Percentiles rank a stretch among this genome's conserved stretches.
Conservation (phyloP, 2,329 filamentous ascomycete species). For the Epichloe elymi region DNA sequence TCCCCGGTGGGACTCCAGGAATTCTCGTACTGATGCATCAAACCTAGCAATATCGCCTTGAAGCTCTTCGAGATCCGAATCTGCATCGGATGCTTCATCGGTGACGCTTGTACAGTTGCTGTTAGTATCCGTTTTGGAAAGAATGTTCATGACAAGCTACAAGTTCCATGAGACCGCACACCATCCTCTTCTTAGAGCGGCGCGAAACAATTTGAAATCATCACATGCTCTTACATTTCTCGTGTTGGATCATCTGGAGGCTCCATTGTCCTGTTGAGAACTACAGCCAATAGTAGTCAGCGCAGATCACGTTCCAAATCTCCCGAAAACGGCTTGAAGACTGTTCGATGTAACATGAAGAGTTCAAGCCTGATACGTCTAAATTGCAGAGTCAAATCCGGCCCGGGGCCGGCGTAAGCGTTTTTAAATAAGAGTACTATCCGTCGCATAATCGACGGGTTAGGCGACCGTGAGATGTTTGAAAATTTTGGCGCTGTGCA, state of each 20-base stretch:
- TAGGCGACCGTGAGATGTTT: no score
- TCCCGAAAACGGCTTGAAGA: background rate
- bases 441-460: no score
- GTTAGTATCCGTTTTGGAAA: conserved; percentile 1
- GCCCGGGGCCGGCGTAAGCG: no score
- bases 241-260: background rate
- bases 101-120: conserved; percentile 4
- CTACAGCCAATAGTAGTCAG: background rate
- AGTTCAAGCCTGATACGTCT: no score
- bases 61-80: conserved; percentile 32
- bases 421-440: no score
- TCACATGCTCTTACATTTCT: background rate
- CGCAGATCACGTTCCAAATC: background rate
- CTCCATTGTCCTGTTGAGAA: background rate
- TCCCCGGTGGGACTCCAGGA: conserved; percentile 24
- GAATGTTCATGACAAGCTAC: background rate
- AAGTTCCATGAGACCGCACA: background rate
- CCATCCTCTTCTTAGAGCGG: background rate
- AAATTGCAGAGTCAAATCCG: no score
- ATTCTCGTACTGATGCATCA: conserved; percentile 28
- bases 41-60: conserved; percentile 30
- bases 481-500: no score
- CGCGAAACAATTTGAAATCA: background rate
- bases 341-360: no score
- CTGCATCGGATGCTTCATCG: conserved; percentile 25